Evolutionary conservation across 371 early-diverging fungal species (phyloP), one percentile per base, ranked within the genome.

Genomic region (Syncephalis fuscata): DNA sequence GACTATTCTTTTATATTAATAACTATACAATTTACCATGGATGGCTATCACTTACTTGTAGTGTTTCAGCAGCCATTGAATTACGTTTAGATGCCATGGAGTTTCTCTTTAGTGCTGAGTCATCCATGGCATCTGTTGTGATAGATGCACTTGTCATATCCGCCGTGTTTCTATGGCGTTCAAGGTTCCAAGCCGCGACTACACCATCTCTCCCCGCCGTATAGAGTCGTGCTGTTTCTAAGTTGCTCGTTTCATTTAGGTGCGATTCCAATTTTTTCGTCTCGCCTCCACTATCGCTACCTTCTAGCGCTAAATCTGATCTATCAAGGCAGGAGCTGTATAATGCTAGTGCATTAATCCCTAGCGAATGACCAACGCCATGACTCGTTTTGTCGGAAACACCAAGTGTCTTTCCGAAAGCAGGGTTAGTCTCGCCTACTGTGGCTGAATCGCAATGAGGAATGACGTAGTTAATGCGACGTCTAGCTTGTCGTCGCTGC

Each of bases 191-290:
- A 1, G 82, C 70, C 19, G 86, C 82, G 22, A 92, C 78, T 24
- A 80, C 67, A 50, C 89, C 86, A 63, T 94, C 95, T 48, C 92
- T 68, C 15, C 92, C 89, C 36, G 80, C 95, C 15, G 89, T 79
- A 60, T 88, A 90, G 21, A 94, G 73, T 22, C 81, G 62, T n/a
- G 82, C 85, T n/a, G 41, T 54, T 17, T 52, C 23, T 45, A 45
- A 25, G 19, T 15, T 32, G 4, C 7, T 32, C 32, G 32, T 32
- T 4, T 32, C 32, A 11, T 32, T 32, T n/a, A n/a, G 32, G 4
- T 32, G 32, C 11, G 7, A 32, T 32, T 32, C 32, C 11, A 11
- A 32, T 32, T 11, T 32, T n/a, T 7, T 32, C 4, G 32, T 11
- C 32, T 32, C 32, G 7, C 4, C 32, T 4, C 11, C 32, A 32